Evolutionary conservation across 805 yeast genomes (phyloP), one percentile per base, ranked within the genome.

Genomic region (Candida lessepsii): DNA sequence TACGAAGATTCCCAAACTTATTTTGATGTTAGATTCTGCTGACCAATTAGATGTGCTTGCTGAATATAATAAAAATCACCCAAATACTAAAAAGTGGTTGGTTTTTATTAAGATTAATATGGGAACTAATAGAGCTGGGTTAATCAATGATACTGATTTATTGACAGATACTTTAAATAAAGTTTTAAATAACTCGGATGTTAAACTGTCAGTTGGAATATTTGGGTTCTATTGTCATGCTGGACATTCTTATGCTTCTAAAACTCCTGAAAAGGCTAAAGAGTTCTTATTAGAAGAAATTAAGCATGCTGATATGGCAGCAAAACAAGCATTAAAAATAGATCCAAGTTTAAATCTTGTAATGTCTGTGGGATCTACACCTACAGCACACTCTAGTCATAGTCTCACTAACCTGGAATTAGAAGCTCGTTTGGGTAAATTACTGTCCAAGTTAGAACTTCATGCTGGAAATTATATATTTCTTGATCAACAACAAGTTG

Each of bases 401-500:
- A 23, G 43, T 9, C 45, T 65, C 39, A 40, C 54, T 1, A 27
- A 40, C n/a, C 45, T 41, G 8, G 64, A 57, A 24, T 32, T 62
- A 33, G 45, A 52, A 4, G 42, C 68, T 15, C 41, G 44, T 5
- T 27, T 48, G 5, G 46, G 48, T 15, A 37, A 34, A 14, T 48
- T 73, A 13, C 45, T 49, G 14, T 81, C 80, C 4, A 52, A 55
- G 1, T 60, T 85, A 28, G 93, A 85, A 53, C 55, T 85, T 13
- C 95, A 85, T 56, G 90, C 91, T n/a, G 95, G 95, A 9, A 84
- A 85, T 54, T 85, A 81, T 53, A 73, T 82, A 3, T 73, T 80
- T 53, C 78, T 84, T 52, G 95, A 86, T 54, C 61, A 83, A 39
- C 95, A 86, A 55, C 93, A 86, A 56, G 70, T 80, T n/a, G 74